These are phyloP conservation scores for Knufia fluminis DNA, from an alignment of 2,329 filamentous ascomycete genomes.

Conservation along the genomic window DNA sequence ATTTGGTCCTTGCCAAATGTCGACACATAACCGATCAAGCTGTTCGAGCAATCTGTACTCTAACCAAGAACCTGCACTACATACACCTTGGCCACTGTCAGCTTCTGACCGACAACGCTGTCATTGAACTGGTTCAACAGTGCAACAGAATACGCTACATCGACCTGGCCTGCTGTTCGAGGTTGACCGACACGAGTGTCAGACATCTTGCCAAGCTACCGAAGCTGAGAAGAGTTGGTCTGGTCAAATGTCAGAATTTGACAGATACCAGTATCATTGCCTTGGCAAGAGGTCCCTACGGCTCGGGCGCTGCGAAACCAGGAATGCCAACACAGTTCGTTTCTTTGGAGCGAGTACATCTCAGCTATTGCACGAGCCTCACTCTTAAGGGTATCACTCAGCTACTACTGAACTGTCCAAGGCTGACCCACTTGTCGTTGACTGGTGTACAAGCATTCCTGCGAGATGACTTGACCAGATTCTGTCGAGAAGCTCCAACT, in stretches of 20 bases:
- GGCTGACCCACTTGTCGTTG: slow-evolving; percentile 85
- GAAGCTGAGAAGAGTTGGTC: slow-evolving; percentile 85
- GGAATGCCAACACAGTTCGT: slow-evolving; percentile 21
- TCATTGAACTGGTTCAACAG: slow-evolving; percentile 69
- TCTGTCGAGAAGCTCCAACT: slow-evolving; percentile 74
- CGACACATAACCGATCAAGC: slow-evolving; percentile 82
- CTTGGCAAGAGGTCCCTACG: slow-evolving; percentile 59
- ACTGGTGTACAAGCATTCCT: slow-evolving; percentile 91
- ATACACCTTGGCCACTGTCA: slow-evolving; percentile 90
- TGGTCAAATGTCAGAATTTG: slow-evolving; percentile 88
- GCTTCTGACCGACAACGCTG: slow-evolving; percentile 80
- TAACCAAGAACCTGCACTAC: slow-evolving; percentile 95
- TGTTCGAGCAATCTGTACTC: slow-evolving; percentile 73
- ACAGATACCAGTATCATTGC: slow-evolving; percentile 83
- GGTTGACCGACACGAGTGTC: slow-evolving; percentile 80
- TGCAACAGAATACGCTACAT: slow-evolving; percentile 97
- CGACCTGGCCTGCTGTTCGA: slow-evolving; percentile 87
- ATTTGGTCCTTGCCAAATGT: slow-evolving; percentile 91
- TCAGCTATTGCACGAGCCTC: slow-evolving; percentile 86
- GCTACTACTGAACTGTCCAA: slow-evolving; percentile 81
- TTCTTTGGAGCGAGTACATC: slow-evolving; percentile 77
- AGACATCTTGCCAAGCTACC: slow-evolving; percentile 74
- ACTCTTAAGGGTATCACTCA: slow-evolving; percentile 78
- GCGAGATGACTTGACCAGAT: slow-evolving; percentile 70
- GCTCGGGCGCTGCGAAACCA: slow-evolving; percentile 26